Base-by-base conservation (phyloP, 371 early-diverging fungal species). In the Dinochytrium kinnereticum region DNA sequence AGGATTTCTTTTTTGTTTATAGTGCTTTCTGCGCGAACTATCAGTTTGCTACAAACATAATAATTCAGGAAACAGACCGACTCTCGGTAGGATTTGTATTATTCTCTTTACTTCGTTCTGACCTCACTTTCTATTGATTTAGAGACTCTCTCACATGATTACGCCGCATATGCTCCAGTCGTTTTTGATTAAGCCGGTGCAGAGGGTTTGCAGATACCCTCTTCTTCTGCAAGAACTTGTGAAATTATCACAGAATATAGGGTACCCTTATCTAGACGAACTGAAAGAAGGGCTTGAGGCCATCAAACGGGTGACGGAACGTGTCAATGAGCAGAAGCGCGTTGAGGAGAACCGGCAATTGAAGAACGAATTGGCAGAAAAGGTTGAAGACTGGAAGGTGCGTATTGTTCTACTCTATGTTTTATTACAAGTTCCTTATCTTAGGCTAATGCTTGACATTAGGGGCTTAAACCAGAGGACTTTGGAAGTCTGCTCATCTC, bases 121-220 rank as follows among this genome's bases (percentile, higher is more conserved):
- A n/a, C n/a, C n/a, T n/a, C n/a, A n/a, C n/a, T n/a, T 7, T 37
- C 2, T 66, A 2, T 24, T 66, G 3, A 10, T 44, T 39, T 33
- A 74, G 68, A 36, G 30, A 5, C 65, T 75, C 24, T 28, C 75
- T 49, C 72, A 77, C 40, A 76, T 97, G 65, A 96, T 97, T 68
- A 94, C 96, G 13, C 88, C 83, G 36, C 91, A 92, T 69, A 92
- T 92, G 73, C 84, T 98, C 61, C 96, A 92, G 24, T 94, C 95
- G 24, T 87, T 93, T 80, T 86, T 99, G 53, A 97, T 99, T 83
- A 95, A 96, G 81, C 99, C 99, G 0, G 91, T 98, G 0, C 98
- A 99, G 84, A 91, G 99, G 70, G 92, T 98, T 70, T 96, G 97
- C 87, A 96, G 95, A 86, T 99, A 98, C 82, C 96, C 96, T n/a